phyloP scores from a whole-genome alignment of 441 rosid genomes.

The Brassica balearica region DNA sequence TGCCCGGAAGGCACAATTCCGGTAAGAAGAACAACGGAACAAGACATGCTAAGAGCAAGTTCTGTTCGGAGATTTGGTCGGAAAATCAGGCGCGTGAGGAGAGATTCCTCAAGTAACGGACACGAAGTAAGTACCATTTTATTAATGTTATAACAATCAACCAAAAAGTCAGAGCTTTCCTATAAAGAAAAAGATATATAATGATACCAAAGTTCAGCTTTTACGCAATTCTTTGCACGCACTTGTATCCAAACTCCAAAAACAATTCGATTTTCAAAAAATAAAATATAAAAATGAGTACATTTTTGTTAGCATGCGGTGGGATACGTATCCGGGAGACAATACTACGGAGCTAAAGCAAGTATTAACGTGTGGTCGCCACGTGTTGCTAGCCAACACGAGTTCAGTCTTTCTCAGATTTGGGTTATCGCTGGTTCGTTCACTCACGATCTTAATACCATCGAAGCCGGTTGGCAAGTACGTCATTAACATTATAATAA shows the following conservation, averaged over 20 bases:
- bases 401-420: slow-evolving; percentile 93
- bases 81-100: slow-evolving; percentile 72
- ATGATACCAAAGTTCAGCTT: slow-evolving; percentile 49
- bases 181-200: slow-evolving; percentile 31
- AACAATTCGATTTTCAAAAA: slow-evolving; percentile 4
- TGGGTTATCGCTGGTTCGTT: slow-evolving; percentile 98
- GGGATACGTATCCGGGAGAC: slow-evolving; percentile 85
- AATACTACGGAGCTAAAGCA: slow-evolving; percentile 95
- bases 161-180: slow-evolving; percentile 31
- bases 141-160: slow-evolving; percentile 5
- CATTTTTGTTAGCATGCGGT: slow-evolving; percentile 81
- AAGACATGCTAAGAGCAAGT: slow-evolving; percentile 82
- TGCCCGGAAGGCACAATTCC: slow-evolving; percentile 95
- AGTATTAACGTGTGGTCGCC: slow-evolving; percentile 98
- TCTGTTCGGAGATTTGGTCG: slow-evolving; percentile 70
- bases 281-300: slow-evolving; percentile 20
- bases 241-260: slow-evolving; percentile 22
- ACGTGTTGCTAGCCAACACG: slow-evolving; percentile 72
- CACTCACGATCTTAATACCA: slow-evolving; percentile 91
- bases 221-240: slow-evolving; percentile 36
- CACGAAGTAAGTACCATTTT: slow-evolving; percentile 71
- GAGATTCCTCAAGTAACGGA: slow-evolving; percentile 81
- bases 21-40: slow-evolving; percentile 78
- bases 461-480: slow-evolving; percentile 99
- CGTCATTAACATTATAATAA: not conserved